Percentiles rank a stretch among this genome's conserved stretches.
phyloP scores from a whole-genome alignment of 2,329 filamentous ascomycete genomes.

The Domatiomyces catenatus region DNA sequence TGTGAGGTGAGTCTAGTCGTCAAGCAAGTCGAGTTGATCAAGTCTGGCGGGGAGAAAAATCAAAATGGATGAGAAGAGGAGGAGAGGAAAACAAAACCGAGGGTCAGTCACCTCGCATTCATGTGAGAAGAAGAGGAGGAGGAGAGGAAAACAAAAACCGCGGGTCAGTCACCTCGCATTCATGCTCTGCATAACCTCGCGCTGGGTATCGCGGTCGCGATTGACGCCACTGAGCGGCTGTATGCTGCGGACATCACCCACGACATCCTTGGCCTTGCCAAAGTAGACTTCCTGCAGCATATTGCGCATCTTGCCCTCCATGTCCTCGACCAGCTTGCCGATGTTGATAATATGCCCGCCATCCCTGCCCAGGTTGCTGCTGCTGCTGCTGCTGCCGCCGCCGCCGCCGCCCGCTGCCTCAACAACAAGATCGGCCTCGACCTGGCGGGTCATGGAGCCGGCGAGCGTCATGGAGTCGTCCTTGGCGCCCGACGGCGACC shows the following conservation, averaged over 20 bases:
- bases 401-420: conserved; percentile 30
- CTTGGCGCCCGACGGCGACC: conserved; percentile 17
- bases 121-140: conserved; percentile 5
- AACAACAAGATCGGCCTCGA: conserved; percentile 79
- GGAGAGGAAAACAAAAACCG: neutral
- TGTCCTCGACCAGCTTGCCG: conserved; percentile 87
- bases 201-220: conserved; percentile 13
- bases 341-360: conserved; percentile 92
- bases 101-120: conserved; percentile 1
- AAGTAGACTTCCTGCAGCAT: conserved; percentile 96
- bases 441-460: conserved; percentile 94
- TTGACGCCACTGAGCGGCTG: conserved; percentile 14
- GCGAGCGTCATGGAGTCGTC: conserved; percentile 57
- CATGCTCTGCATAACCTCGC: conserved; percentile 16
- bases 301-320: conserved; percentile 99
- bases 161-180: conserved; percentile 1
- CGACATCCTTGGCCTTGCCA: conserved; percentile 96
- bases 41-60: no score
- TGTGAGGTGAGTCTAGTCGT: no score
- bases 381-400: neutral
- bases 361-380: conserved; percentile 39
- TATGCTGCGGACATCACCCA: conserved; percentile 76
- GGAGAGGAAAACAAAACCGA: neutral
- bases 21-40: no score
- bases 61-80: no score